These are phyloP conservation scores for Chlorella sp. DNA, from an alignment of 139 green algal species.

Conservation along the genomic window DNA sequence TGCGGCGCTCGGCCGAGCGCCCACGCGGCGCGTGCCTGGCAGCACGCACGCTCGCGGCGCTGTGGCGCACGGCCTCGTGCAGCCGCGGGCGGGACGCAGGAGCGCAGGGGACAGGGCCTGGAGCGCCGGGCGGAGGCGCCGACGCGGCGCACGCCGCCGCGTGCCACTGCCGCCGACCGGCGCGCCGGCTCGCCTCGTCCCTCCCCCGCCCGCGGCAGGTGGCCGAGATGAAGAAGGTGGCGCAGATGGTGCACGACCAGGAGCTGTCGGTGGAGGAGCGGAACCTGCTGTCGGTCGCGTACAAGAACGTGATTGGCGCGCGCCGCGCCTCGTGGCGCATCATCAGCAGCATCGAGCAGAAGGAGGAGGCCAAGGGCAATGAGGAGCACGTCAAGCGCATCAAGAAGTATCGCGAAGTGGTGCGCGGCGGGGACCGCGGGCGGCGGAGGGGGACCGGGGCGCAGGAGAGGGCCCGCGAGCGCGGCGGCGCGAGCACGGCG, in stretches of 20 bases:
- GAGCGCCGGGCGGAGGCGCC: too few relatives aligned
- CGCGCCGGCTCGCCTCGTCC: too few relatives aligned
- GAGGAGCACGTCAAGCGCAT: slow-evolving; percentile 93
- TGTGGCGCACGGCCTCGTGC: too few relatives aligned
- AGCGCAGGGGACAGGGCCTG: background rate
- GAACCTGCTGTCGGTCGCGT: slow-evolving; percentile 98
- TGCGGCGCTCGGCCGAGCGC: too few relatives aligned
- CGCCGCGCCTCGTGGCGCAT: slow-evolving; percentile 97
- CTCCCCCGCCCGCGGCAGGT: slow-evolving; percentile 40
- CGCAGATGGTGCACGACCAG: slow-evolving; percentile 85
- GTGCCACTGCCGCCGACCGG: too few relatives aligned
- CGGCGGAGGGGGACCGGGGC: too few relatives aligned
- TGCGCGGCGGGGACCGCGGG: slow-evolving; percentile 34
- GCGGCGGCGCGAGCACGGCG: too few relatives aligned
- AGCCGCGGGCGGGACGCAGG: too few relatives aligned
- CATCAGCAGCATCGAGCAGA: slow-evolving; percentile 98
- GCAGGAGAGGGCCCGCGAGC: too few relatives aligned
- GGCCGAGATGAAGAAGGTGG: slow-evolving; percentile 97
- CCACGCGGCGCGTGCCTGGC: too few relatives aligned
- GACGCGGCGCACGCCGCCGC: too few relatives aligned
- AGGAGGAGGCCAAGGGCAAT: slow-evolving; percentile 98
- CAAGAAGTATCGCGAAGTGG: slow-evolving; percentile 89
- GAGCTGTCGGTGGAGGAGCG: slow-evolving; percentile 98
- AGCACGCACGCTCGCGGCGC: too few relatives aligned
- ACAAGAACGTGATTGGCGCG: slow-evolving; percentile 99